Evolutionary conservation across 805 yeast genomes (phyloP).

Genomic region (Monosporozyma siamensis): DNA sequence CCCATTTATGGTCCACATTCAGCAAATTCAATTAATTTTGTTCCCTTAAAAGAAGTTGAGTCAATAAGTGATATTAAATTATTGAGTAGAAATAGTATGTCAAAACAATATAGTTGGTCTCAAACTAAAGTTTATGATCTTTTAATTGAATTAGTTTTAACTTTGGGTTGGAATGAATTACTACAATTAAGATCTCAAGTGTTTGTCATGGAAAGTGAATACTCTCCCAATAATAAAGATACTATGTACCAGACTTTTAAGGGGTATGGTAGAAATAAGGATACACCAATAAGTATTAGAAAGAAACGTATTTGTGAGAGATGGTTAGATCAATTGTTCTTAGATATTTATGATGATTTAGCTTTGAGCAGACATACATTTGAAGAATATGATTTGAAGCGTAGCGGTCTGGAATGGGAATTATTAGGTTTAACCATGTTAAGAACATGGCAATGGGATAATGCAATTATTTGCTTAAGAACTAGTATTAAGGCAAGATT

Average conservation of each 20-base stretch:
- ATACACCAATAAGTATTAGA: slow-evolving; percentile 16
- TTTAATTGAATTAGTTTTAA: slow-evolving; percentile 55
- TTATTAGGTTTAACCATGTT: slow-evolving; percentile 49
- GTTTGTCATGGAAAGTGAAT: slow-evolving; percentile 76
- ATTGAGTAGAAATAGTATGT: slow-evolving; percentile 23
- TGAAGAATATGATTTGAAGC: slow-evolving; percentile 31
- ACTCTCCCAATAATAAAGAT: slow-evolving; percentile 15
- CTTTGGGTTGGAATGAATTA: slow-evolving; percentile 76
- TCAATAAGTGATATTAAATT: slow-evolving; percentile 20
- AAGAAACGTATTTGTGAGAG: slow-evolving; percentile 26
- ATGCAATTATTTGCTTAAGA: slow-evolving; percentile 43
- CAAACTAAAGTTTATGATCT: slow-evolving; percentile 50
- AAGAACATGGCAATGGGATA: slow-evolving; percentile 39
- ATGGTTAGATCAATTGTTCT: slow-evolving; percentile 29
- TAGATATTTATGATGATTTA: slow-evolving; percentile 30
- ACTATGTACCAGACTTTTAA: background rate
- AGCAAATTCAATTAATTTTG: slow-evolving; percentile 23
- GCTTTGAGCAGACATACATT: slow-evolving; percentile 24
- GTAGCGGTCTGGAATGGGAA: slow-evolving; percentile 69
- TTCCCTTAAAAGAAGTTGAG: slow-evolving; percentile 23
- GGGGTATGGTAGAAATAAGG: slow-evolving; percentile 5
- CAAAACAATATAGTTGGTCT: slow-evolving; percentile 23
- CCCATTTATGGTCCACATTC: slow-evolving; percentile 29
- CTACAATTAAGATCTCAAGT: slow-evolving; percentile 56
- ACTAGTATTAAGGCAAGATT: slow-evolving; percentile 50